A percentile compares a stretch with the other conserved stretches of the same genome.
These are phyloP conservation scores for Pneumocystis murina DNA, from an alignment of 1,139 yeast genomes.

Conservation along the genomic window DNA sequence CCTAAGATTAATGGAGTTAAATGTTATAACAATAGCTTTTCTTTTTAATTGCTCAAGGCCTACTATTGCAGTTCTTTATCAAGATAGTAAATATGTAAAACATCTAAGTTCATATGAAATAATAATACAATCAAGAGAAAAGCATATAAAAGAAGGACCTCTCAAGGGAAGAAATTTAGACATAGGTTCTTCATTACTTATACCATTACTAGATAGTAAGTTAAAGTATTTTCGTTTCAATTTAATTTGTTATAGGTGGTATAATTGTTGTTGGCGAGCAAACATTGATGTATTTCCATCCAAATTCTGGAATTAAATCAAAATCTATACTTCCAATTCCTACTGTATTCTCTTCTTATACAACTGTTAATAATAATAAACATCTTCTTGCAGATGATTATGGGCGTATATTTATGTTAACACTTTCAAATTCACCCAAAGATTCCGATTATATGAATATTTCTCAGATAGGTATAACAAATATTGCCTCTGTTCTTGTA, in stretches of 20 bases:
- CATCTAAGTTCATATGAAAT: conserved; percentile 16
- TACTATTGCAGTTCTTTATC: conserved; percentile 15
- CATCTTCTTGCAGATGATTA: conserved; percentile 16
- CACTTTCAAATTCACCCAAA: conserved; percentile 2
- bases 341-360: conserved; percentile 13
- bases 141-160: conserved; percentile 3
- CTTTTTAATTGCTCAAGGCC: conserved; percentile 10
- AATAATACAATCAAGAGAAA: conserved; percentile 5
- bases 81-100: conserved; percentile 13
- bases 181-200: conserved; percentile 1
- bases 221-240: background rate
- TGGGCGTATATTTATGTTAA: conserved; percentile 14
- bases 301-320: background rate
- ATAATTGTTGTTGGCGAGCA: conserved; percentile 15
- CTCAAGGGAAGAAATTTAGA: background rate
- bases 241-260: conserved; percentile 10
- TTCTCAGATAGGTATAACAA: conserved; percentile 9
- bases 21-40: conserved; percentile 13
- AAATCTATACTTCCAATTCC: conserved; percentile 13
- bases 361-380: conserved; percentile 9
- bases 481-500: conserved; percentile 13
- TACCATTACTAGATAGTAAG: conserved; percentile 2
- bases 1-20: conserved; percentile 14
- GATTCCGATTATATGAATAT: background rate
- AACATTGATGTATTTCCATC: conserved; percentile 5